Evolutionary conservation across 2,329 filamentous ascomycete species (phyloP).

Genomic region (Phialophora tarda): DNA sequence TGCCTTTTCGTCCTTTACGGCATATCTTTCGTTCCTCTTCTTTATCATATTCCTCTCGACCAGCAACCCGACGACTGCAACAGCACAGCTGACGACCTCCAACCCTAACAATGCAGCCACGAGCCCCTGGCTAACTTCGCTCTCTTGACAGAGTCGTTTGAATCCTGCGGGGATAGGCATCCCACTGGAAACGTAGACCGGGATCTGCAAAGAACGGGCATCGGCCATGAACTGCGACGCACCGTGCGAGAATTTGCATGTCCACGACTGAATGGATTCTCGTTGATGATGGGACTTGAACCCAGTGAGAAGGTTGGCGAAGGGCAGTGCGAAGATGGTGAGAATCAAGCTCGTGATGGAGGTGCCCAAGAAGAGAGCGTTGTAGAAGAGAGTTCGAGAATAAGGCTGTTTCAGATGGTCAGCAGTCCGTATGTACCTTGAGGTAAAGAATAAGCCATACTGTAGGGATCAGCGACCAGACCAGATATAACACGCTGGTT

Average conservation of each 20-base stretch:
- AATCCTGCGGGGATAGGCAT: conserved; percentile 46
- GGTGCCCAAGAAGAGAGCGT: conserved; percentile 27
- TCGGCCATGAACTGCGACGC: conserved; percentile 33
- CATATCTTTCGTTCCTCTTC: conserved; percentile 36
- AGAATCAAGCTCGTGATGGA: conserved; percentile 28
- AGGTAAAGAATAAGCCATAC: conserved; percentile 23
- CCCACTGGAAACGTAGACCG: conserved; percentile 24
- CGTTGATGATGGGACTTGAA: conserved; percentile 19
- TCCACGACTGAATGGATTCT: conserved; percentile 39
- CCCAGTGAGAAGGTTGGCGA: conserved; percentile 35
- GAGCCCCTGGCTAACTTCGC: conserved; percentile 46
- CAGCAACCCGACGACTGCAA: conserved; percentile 28
- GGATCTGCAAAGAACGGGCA: conserved; percentile 31
- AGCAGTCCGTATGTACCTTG: neutral
- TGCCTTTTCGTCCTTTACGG: conserved; percentile 22
- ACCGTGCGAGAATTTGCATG: conserved; percentile 37
- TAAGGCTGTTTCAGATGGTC: conserved; percentile 24
- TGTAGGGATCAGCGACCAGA: conserved; percentile 29
- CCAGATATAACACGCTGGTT: conserved; percentile 41
- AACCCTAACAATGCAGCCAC: conserved; percentile 44
- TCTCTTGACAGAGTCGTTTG: conserved; percentile 47
- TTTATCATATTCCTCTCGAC: conserved; percentile 49
- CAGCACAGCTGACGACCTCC: conserved; percentile 44
- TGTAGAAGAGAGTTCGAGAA: conserved; percentile 35
- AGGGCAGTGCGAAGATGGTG: conserved; percentile 30